phyloP scores from a whole-genome alignment of 2,329 filamentous ascomycete species.

The Cordyceps sp. region DNA sequence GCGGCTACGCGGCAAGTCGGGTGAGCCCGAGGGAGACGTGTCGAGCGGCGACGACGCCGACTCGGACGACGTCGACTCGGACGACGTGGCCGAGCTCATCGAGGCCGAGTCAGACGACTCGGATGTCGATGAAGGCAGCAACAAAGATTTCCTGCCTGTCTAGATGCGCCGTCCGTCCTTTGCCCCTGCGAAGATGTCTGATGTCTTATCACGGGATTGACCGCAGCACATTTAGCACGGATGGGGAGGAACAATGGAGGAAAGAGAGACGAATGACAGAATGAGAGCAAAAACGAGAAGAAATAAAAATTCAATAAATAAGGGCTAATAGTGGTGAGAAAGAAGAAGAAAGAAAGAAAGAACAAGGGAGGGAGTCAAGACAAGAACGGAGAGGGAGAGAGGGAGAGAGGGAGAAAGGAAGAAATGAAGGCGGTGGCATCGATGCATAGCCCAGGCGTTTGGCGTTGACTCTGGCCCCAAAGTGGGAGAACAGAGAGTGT shows the following conservation, averaged over 20 bases:
- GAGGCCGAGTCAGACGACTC: constrained; percentile 35
- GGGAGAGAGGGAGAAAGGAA: background rate
- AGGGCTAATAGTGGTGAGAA: too few relatives aligned
- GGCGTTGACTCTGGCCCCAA: too few relatives aligned
- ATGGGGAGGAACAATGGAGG: background rate
- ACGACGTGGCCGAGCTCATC: constrained; percentile 49
- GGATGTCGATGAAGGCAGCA: constrained; percentile 38
- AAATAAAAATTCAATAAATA: background rate
- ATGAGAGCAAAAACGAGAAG: background rate
- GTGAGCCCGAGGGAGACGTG: constrained; percentile 47
- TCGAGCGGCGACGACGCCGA: constrained; percentile 64
- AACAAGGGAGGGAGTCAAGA: background rate
- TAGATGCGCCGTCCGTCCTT: constrained; percentile 6
- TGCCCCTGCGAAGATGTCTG: too few relatives aligned
- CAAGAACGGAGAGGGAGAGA: background rate
- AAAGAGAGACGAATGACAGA: background rate
- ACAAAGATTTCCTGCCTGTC: constrained; percentile 37
- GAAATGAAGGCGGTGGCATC: background rate
- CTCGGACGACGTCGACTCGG: constrained; percentile 67
- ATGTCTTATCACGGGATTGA: too few relatives aligned
- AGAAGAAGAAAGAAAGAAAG: background rate
- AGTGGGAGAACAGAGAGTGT: too few relatives aligned
- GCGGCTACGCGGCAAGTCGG: constrained; percentile 42
- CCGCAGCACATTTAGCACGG: too few relatives aligned
- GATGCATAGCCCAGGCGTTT: too few relatives aligned